Evolutionary conservation across 1,284 basidiomycete species (phyloP).

Genomic region (Phlebopus sp.): DNA sequence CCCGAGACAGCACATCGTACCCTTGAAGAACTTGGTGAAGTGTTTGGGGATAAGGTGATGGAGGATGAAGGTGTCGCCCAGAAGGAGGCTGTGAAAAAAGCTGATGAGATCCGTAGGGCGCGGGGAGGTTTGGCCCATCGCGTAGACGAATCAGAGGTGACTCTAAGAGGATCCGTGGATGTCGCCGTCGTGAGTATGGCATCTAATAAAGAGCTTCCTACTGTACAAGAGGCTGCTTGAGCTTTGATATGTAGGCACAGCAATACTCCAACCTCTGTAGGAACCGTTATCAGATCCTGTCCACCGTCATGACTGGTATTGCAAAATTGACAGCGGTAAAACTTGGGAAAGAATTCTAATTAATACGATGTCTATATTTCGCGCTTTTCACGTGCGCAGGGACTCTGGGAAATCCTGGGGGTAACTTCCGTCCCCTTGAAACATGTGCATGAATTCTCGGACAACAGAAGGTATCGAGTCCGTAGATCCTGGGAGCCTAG

Average conservation of each 20-base stretch:
- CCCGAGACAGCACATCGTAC: constrained; percentile 44
- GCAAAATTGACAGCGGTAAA: no score
- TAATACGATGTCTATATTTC: not conserved
- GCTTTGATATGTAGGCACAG: not conserved
- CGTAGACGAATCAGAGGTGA: constrained; percentile 26
- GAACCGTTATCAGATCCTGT: no score
- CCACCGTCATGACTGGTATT: no score
- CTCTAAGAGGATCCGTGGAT: constrained; percentile 22
- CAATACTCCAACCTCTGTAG: no score
- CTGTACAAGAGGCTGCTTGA: constrained; percentile 17
- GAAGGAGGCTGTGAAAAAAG: constrained; percentile 15
- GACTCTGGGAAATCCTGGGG: constrained; percentile 47
- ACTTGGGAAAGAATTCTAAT: no score
- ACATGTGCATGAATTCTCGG: constrained; percentile 40
- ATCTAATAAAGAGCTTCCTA: constrained; percentile 18
- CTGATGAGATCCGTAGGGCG: constrained; percentile 8
- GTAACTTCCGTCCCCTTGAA: constrained; percentile 42
- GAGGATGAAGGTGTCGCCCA: constrained; percentile 25
- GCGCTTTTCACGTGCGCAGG: constrained; percentile 29
- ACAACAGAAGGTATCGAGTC: constrained; percentile 30
- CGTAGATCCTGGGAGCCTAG: constrained; percentile 1
- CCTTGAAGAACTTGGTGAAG: constrained; percentile 48
- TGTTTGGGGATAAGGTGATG: constrained; percentile 42
- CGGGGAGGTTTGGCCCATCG: constrained; percentile 12
- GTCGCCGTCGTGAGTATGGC: constrained; percentile 4